Percentiles rank a stretch among this genome's conserved stretches.
Conservation (phyloP, 1,284 basidiomycete genomes). For the Xerocomus alliaceus region DNA sequence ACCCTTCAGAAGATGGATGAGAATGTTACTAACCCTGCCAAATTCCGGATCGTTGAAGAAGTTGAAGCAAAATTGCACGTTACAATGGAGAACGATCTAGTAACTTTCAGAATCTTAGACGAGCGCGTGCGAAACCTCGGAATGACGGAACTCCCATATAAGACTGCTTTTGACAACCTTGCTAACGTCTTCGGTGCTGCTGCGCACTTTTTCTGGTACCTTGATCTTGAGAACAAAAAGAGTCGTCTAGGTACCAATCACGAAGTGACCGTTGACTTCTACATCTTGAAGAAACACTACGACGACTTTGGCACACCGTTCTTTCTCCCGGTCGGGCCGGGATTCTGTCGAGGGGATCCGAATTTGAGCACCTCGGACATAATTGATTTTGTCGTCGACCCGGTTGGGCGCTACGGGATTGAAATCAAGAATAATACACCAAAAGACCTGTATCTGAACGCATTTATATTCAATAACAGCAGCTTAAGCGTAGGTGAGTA, state of each 20-base stretch:
- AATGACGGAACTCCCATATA: background rate
- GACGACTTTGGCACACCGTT: background rate
- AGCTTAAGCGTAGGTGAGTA: slow-evolving; percentile 25
- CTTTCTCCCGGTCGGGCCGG: background rate
- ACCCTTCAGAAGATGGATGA: background rate
- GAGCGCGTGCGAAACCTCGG: background rate
- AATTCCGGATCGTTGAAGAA: background rate
- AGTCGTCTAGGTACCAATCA: background rate
- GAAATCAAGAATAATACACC: slow-evolving; percentile 19
- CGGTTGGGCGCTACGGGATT: background rate
- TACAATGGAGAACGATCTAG: background rate
- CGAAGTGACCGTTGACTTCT: background rate
- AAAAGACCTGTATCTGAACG: slow-evolving; percentile 25
- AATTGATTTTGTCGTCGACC: background rate
- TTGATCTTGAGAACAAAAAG: background rate
- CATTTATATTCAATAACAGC: slow-evolving; percentile 31
- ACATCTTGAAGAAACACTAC: background rate
- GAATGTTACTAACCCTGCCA: background rate
- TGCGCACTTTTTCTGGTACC: background rate
- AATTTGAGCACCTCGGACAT: background rate
- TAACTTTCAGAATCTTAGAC: background rate
- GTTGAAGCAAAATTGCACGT: background rate
- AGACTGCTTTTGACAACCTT: background rate
- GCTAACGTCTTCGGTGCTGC: background rate
- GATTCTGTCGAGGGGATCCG: background rate